Evolutionary conservation across 2,329 filamentous ascomycete genomes (phyloP).

Genomic region (Sclerotinia spermophila): DNA sequence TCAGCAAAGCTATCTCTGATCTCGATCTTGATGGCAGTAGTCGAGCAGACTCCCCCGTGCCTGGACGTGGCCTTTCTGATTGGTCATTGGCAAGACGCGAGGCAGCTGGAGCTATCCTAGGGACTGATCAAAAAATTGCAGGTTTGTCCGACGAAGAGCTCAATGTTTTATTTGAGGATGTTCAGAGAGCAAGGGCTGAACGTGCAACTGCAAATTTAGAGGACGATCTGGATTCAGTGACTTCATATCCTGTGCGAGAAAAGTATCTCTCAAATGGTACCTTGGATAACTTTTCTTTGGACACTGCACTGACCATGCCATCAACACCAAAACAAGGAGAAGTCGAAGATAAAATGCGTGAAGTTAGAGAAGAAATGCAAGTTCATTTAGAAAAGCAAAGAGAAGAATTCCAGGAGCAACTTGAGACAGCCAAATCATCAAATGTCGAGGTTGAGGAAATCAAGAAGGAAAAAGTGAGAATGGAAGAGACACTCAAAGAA

Average conservation of each 20-base stretch:
- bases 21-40: slow-evolving; percentile 63
- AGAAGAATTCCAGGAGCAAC: slow-evolving; percentile 73
- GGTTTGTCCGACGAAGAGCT: slow-evolving; percentile 91
- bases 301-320: slow-evolving; percentile 90
- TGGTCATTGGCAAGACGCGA: slow-evolving; percentile 93
- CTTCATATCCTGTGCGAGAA: slow-evolving; percentile 82
- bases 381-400: slow-evolving; percentile 77
- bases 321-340: slow-evolving; percentile 81
- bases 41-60: slow-evolving; percentile 74
- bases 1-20: slow-evolving; percentile 77
- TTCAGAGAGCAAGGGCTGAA: slow-evolving; percentile 80
- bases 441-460: slow-evolving; percentile 80
- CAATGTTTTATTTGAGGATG: slow-evolving; percentile 88
- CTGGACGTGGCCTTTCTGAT: slow-evolving; percentile 70
- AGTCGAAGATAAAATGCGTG: slow-evolving; percentile 69
- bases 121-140: slow-evolving; percentile 86
- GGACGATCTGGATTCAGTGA: slow-evolving; percentile 85
- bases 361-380: slow-evolving; percentile 80
- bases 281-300: slow-evolving; percentile 91
- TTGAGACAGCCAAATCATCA: slow-evolving; percentile 70
- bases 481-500: slow-evolving; percentile 75
- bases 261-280: slow-evolving; percentile 96
- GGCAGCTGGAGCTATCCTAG: slow-evolving; percentile 86
- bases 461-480: slow-evolving; percentile 73
- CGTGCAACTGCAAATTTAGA: slow-evolving; percentile 74